A percentile compares a stretch with the other conserved stretches of the same genome.
Evolutionary conservation across 306 rosid species (phyloP).

Genomic region (Hylodesmum podocarpum): DNA sequence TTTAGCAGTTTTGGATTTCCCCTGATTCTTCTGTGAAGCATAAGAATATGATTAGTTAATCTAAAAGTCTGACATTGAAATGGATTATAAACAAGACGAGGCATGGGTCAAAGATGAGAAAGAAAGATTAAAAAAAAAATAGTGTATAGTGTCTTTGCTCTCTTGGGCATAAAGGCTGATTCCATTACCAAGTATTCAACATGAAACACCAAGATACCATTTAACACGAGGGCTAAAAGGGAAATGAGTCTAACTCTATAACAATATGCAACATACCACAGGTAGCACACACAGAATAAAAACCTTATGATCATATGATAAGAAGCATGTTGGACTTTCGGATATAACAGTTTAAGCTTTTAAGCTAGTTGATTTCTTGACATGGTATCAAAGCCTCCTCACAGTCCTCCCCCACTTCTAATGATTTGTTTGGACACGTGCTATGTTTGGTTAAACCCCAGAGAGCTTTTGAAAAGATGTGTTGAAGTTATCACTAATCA

Average conservation of each 20-base stretch:
- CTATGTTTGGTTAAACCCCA: not conserved
- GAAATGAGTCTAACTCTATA: not conserved
- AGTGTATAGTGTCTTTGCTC: not conserved
- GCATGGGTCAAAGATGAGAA: not conserved
- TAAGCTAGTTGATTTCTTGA: not conserved
- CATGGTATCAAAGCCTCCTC: not conserved
- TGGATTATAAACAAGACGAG: conserved; percentile 14
- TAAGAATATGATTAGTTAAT: conserved; percentile 23
- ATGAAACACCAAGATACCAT: conserved; percentile 3
- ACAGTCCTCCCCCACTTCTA: not conserved
- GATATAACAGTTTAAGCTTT: not conserved
- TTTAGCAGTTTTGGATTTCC: conserved; percentile 52
- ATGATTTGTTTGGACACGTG: not conserved
- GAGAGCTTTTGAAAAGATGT: not conserved
- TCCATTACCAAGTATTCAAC: conserved; percentile 16
- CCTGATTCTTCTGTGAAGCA: conserved; percentile 72
- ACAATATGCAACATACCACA: not conserved
- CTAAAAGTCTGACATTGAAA: conserved; percentile 13
- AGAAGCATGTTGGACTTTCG: conserved; percentile 12
- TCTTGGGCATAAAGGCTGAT: conserved; percentile 2
- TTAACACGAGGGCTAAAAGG: not conserved
- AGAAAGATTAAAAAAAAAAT: conserved; percentile 11
- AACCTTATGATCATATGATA: not conserved
- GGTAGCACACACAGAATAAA: not conserved
- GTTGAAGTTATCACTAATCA: not conserved